Conservation (phyloP, 352 stramenopile genomes). For the Plasmopara halstedii region DNA sequence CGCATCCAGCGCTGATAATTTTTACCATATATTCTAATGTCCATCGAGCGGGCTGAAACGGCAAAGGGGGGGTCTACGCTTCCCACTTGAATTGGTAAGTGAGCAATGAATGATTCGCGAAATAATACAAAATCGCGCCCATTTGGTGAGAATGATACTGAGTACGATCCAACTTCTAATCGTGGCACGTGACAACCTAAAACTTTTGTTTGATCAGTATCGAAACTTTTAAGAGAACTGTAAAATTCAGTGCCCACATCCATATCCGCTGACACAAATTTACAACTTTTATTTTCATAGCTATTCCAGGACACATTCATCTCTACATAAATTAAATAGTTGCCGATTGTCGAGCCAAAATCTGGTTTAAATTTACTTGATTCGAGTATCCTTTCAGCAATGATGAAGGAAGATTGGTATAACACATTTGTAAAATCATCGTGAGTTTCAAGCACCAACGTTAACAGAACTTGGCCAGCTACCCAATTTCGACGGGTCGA, state of each 20-base stretch:
- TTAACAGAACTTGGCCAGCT: slow-evolving; percentile 9
- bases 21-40: slow-evolving; percentile 19
- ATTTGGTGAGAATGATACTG: slow-evolving; percentile 30
- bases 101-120: slow-evolving; percentile 15
- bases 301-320: slow-evolving; percentile 6
- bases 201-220: neutral
- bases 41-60: slow-evolving; percentile 6
- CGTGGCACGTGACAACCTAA: slow-evolving; percentile 18
- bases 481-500: slow-evolving; percentile 8
- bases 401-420: slow-evolving; percentile 13
- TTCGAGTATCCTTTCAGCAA: slow-evolving; percentile 10
- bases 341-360: slow-evolving; percentile 23
- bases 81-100: slow-evolving; percentile 16
- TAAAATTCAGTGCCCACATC: slow-evolving; percentile 2
- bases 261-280: slow-evolving; percentile 15
- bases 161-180: slow-evolving; percentile 21
- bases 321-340: slow-evolving; percentile 14
- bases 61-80: slow-evolving; percentile 15
- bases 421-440: slow-evolving; percentile 12
- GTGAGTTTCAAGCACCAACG: slow-evolving; percentile 10
- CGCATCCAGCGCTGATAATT: slow-evolving; percentile 38
- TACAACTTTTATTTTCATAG: slow-evolving; percentile 16
- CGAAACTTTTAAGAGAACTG: neutral
- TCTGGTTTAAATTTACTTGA: slow-evolving; percentile 7
- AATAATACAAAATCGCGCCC: slow-evolving; percentile 22